These are phyloP conservation scores for Heliosperma pusillum DNA, from an alignment of 148 eudicot species.

Conservation along the genomic window DNA sequence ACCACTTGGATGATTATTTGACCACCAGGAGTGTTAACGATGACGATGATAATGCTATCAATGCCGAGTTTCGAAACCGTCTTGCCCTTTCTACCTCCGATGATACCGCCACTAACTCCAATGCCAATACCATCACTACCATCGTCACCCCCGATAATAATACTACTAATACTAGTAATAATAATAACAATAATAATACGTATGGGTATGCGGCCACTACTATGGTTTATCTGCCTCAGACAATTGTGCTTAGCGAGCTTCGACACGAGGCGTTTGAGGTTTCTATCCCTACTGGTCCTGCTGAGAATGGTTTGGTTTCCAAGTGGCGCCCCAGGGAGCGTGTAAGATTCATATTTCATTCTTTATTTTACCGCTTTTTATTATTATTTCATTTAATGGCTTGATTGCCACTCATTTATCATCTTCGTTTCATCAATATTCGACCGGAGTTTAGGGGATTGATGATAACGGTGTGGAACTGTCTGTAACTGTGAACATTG, in stretches of 20 bases:
- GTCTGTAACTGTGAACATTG: no score
- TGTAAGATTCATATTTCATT: slow-evolving; percentile 32
- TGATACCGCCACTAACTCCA: slow-evolving; percentile 40
- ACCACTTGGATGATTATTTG: slow-evolving; percentile 42
- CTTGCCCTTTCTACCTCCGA: slow-evolving; percentile 14
- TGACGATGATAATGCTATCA: neutral
- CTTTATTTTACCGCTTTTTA: neutral
- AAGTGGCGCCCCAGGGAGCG: slow-evolving; percentile 85
- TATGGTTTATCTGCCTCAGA: slow-evolving; percentile 79
- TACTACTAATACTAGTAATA: neutral
- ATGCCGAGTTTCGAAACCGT: slow-evolving; percentile 28
- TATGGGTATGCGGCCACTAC: slow-evolving; percentile 34
- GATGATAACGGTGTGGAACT: neutral
- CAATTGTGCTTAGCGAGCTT: slow-evolving; percentile 68
- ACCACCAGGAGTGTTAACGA: neutral
- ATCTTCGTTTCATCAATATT: neutral
- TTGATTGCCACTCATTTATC: neutral
- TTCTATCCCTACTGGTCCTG: slow-evolving; percentile 53
- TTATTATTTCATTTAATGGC: neutral
- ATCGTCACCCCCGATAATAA: neutral
- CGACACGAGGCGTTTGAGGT: slow-evolving; percentile 78
- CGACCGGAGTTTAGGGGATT: neutral
- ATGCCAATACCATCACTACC: neutral
- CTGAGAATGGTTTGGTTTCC: slow-evolving; percentile 73
- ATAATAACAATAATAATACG: neutral